Evolutionary conservation across 306 rosid genomes (phyloP), one percentile per base, ranked within the genome.

Genomic region (peach (Prunus persica)): DNA sequence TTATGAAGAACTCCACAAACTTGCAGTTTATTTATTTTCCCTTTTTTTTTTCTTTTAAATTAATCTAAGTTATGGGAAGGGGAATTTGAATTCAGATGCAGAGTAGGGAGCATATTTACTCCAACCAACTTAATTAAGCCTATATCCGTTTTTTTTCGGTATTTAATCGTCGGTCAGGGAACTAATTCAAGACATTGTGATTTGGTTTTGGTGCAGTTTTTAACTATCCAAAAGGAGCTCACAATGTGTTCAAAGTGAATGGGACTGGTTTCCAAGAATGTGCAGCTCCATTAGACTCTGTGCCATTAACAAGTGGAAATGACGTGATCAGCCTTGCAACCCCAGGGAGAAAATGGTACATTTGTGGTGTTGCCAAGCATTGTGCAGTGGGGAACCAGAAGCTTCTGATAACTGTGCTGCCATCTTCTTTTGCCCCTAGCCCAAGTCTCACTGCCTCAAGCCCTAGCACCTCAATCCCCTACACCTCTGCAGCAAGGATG

Each of bases 271-370:
- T 81, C 73, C 65, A 81, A 62, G 18, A 45, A 7, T 81, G 84
- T 58, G 46, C 1, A 2, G 73, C 78, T 45, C 78, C 80, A 3
- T 32, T 14, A 28, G 57, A 61, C 12, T 11, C 55, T 1, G 15
- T 0, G 47, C 62, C 78, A 2, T 46, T 83, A 2, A 58, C 68
- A 8, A 71, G 68, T 27, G 81, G 89, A 63, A 71, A 78, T 6
- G 86, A 83, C 77, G 78, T 64, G 0, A 76, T 79, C 30, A 10
- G 27, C 24, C 72, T 86, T 5, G 45, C 56, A 57, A 24, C 78
- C 18, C 12, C 73, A 0, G 85, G 80, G 19, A 83, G 34, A 11
- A 86, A 80, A 75, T 83, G 89, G 87, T 80, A 78, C 72, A 74
- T 86, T 2, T 83, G 87, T 4, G 82, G 80, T 13, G 51, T 83